Evolutionary conservation across 306 rosid species (phyloP).

Genomic region (Dryas drummondii): DNA sequence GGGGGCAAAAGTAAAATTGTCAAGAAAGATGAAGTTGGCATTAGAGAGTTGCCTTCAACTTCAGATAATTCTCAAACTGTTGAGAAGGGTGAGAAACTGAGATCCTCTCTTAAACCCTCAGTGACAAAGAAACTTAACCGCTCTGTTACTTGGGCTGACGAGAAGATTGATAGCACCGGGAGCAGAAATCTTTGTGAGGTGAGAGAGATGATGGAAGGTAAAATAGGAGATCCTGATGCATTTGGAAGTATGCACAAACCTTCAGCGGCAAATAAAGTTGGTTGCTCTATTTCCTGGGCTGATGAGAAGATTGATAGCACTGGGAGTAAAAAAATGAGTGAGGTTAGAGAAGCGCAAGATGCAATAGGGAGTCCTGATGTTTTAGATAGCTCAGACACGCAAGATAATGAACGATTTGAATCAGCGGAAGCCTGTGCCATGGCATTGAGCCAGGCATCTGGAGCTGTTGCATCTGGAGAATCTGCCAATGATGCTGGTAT

Average conservation of each 20-base stretch:
- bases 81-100: constrained; percentile 41
- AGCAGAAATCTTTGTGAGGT: constrained; percentile 50
- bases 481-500: constrained; percentile 65
- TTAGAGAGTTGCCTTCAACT: constrained; percentile 47
- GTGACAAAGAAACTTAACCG: constrained; percentile 57
- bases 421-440: constrained; percentile 87
- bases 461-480: constrained; percentile 61
- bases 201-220: constrained; percentile 42
- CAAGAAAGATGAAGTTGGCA: constrained; percentile 24
- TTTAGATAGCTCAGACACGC: not conserved
- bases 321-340: constrained; percentile 11
- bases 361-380: constrained; percentile 19
- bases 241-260: constrained; percentile 25
- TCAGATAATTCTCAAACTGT: constrained; percentile 29
- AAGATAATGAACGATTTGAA: constrained; percentile 44
- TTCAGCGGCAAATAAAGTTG: constrained; percentile 37
- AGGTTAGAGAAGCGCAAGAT: constrained; percentile 31
- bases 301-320: constrained; percentile 40
- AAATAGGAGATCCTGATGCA: constrained; percentile 20
- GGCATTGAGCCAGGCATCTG: constrained; percentile 75
- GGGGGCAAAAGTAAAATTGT: constrained; percentile 33
- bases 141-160: constrained; percentile 92
- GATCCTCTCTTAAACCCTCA: constrained; percentile 65
- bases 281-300: constrained; percentile 59
- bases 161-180: constrained; percentile 38